A percentile compares a stretch with the other conserved stretches of the same genome.
These are phyloP conservation scores for Fusarium denticulatum DNA, from an alignment of 2,329 filamentous ascomycete genomes.

Conservation along the genomic window DNA sequence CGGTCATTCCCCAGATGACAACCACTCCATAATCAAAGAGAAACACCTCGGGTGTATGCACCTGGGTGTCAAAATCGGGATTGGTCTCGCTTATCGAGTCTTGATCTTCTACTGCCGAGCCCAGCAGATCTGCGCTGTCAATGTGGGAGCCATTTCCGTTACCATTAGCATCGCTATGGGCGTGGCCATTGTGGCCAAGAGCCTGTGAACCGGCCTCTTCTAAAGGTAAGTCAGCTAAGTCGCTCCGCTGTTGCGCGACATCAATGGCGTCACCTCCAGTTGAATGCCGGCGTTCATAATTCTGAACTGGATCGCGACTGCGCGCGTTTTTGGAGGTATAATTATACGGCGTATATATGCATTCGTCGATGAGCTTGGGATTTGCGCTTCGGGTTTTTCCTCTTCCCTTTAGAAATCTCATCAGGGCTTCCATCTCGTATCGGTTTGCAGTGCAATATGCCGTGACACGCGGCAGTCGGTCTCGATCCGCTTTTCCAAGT, in stretches of 20 bases:
- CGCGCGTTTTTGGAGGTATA: conserved; percentile 64
- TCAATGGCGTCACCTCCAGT: conserved; percentile 71
- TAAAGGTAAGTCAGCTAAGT: conserved; percentile 70
- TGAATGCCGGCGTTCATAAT: conserved; percentile 75
- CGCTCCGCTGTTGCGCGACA: conserved; percentile 60
- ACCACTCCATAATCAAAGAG: conserved; percentile 97
- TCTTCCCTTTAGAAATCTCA: conserved; percentile 90
- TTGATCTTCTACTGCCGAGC: conserved; percentile 49
- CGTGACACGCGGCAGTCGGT: conserved; percentile 87
- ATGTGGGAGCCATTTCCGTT: conserved; percentile 42
- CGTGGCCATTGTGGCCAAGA: conserved; percentile 36
- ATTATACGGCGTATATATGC: conserved; percentile 93
- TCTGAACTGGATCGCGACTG: conserved; percentile 52
- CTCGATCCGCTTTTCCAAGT: conserved; percentile 91
- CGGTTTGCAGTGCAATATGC: conserved; percentile 95
- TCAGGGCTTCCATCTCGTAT: conserved; percentile 88
- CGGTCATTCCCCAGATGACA: conserved; percentile 97
- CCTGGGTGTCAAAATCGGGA: conserved; percentile 83
- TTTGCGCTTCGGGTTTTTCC: conserved; percentile 80
- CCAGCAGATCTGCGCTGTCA: conserved; percentile 48
- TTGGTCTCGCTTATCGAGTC: conserved; percentile 56
- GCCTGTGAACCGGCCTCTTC: conserved; percentile 47
- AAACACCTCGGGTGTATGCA: conserved; percentile 94
- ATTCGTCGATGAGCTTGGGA: conserved; percentile 96
- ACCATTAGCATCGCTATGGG: conserved; percentile 39